Evolutionary conservation across 352 stramenopile genomes (phyloP).

Genomic region (Globisporangium abappressorium): DNA sequence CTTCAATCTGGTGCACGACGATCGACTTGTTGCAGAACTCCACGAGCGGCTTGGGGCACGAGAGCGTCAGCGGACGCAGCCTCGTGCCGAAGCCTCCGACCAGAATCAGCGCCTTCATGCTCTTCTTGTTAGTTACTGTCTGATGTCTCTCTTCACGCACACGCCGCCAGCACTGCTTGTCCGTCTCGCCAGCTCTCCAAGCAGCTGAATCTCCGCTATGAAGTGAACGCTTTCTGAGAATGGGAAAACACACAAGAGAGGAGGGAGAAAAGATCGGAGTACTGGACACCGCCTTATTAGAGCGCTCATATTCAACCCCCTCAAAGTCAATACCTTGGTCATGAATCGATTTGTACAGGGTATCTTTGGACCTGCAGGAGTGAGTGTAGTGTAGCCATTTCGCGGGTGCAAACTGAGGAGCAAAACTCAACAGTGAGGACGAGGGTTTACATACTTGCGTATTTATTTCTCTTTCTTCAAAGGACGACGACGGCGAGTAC

Average conservation of each 20-base stretch:
- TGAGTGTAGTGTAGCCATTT: too few species aligned
- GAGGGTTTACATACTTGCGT: neutral
- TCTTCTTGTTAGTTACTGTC: neutral
- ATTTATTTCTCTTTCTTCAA: neutral
- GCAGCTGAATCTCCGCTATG: neutral
- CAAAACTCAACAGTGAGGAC: neutral
- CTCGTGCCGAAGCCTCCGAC: constrained; percentile 89
- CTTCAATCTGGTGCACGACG: constrained; percentile 88
- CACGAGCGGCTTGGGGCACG: constrained; percentile 87
- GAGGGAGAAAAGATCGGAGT: constrained; percentile 12
- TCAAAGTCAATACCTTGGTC: neutral
- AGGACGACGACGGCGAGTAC: neutral
- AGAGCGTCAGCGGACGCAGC: constrained; percentile 87
- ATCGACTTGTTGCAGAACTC: constrained; percentile 93
- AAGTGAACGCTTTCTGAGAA: constrained; percentile 3
- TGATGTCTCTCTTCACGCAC: neutral
- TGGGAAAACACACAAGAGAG: neutral
- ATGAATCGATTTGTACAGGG: neutral
- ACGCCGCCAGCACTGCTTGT: neutral
- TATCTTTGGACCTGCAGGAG: neutral
- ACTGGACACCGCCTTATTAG: neutral
- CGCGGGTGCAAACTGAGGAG: too few species aligned
- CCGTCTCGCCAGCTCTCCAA: neutral
- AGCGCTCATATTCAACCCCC: neutral
- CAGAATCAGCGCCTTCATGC: constrained; percentile 90